A percentile compares a stretch with the other conserved stretches of the same genome.
These are phyloP conservation scores for Aspergillus niger DNA, from an alignment of 2,329 filamentous ascomycete genomes.

Conservation along the genomic window DNA sequence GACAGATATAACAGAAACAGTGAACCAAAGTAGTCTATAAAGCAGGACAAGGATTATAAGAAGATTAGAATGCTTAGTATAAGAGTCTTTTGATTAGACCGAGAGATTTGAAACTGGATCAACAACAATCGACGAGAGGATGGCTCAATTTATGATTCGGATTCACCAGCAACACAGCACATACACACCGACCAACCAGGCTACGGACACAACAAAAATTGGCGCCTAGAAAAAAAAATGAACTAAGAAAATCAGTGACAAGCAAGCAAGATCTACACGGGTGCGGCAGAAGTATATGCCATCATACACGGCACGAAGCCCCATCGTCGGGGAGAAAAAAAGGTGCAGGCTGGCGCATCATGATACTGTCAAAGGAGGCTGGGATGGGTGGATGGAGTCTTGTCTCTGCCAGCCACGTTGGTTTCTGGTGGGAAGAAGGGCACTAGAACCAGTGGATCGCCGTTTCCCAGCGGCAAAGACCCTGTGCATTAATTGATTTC, in stretches of 20 bases:
- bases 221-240: not conserved
- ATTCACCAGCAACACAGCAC: not conserved
- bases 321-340: conserved; percentile 16
- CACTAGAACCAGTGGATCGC: not conserved
- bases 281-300: conserved; percentile 7
- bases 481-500: not conserved
- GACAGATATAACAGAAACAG: not conserved
- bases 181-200: conserved; percentile 1
- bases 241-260: not conserved
- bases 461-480: not conserved
- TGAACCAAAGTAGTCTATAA: not conserved
- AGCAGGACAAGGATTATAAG: not conserved
- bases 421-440: conserved; percentile 10
- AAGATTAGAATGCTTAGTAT: not conserved
- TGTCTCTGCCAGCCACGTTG: conserved; percentile 19
- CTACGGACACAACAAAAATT: not conserved
- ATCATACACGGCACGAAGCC: conserved; percentile 21
- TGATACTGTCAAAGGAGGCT: conserved; percentile 26
- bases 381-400: conserved; percentile 13
- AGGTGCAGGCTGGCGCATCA: conserved; percentile 24
- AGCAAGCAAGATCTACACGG: conserved; percentile 6
- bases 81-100: not conserved
- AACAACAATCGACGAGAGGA: not conserved
- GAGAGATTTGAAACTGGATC: not conserved
- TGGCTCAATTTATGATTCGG: conserved; percentile 10